These are phyloP conservation scores for Hydnomerulius pinastri DNA, from an alignment of 768 basidiomycete species.

Conservation along the genomic window DNA sequence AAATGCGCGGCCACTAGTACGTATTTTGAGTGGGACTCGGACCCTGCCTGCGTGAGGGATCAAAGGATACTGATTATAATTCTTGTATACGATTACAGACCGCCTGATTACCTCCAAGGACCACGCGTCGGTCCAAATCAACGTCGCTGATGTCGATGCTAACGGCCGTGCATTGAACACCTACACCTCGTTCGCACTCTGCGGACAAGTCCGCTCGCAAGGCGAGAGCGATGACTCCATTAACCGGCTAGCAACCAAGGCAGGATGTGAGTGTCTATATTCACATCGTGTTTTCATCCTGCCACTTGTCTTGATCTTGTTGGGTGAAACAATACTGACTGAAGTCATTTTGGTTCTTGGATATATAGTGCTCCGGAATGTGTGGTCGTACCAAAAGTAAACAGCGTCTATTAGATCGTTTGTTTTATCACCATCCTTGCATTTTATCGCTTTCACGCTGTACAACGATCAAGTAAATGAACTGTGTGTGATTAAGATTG, in stretches of 20 bases:
- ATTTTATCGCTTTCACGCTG: constrained; percentile 4
- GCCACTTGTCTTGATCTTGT: background rate
- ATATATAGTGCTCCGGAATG: constrained; percentile 84
- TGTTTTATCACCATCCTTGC: constrained; percentile 19
- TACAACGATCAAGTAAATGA: constrained; percentile 4
- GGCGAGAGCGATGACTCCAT: constrained; percentile 96
- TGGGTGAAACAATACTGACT: constrained; percentile 9
- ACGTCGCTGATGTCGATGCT: constrained; percentile 91
- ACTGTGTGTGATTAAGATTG: background rate
- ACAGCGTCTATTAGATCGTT: constrained; percentile 15
- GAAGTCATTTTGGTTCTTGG: background rate
- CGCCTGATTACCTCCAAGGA: constrained; percentile 99
- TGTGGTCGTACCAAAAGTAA: constrained; percentile 97
- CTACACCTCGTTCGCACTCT: constrained; percentile 91
- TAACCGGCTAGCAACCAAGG: constrained; percentile 94
- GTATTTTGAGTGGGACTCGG: constrained; percentile 38
- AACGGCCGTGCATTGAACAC: constrained; percentile 77
- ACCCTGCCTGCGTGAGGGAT: background rate
- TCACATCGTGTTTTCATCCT: background rate
- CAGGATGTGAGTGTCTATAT: constrained; percentile 73
- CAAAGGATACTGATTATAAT: constrained; percentile 3
- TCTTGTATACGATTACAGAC: constrained; percentile 49
- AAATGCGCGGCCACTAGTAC: constrained; percentile 97
- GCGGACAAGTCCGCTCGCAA: constrained; percentile 89
- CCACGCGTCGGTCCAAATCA: constrained; percentile 97